Percentiles rank a stretch among this genome's conserved stretches.
phyloP scores from a whole-genome alignment of 2,329 filamentous ascomycete species.

The Beauveria varroae region DNA sequence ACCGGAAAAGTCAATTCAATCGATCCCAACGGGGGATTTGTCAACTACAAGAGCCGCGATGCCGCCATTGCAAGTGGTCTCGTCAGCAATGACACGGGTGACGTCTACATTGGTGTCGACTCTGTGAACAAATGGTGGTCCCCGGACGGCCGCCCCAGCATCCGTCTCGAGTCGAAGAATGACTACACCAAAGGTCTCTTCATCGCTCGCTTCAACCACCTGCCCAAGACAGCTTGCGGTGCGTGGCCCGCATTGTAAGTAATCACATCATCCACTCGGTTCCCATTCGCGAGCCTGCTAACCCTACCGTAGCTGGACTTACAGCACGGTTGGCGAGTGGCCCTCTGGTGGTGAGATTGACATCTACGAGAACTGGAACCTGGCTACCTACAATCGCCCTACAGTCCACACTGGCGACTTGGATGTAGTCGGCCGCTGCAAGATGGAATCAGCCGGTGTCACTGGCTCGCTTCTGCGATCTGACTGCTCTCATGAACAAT shows the following conservation, averaged over 20 bases:
- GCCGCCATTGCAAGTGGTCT: constrained; percentile 30
- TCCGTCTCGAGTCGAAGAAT: constrained; percentile 57
- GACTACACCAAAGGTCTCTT: constrained; percentile 60
- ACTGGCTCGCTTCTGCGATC: not conserved
- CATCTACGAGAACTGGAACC: constrained; percentile 60
- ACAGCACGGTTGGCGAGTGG: constrained; percentile 43
- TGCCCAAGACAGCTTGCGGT: constrained; percentile 59
- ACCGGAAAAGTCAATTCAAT: constrained; percentile 16
- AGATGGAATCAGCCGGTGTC: constrained; percentile 26
- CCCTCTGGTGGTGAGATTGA: constrained; percentile 58
- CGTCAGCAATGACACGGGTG: constrained; percentile 22
- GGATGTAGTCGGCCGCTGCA: constrained; percentile 26
- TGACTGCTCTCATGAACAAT: constrained; percentile 10
- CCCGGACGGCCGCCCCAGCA: constrained; percentile 40
- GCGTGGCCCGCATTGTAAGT: constrained; percentile 63
- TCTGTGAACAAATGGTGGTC: constrained; percentile 13
- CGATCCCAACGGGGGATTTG: constrained; percentile 60
- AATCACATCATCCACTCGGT: not conserved
- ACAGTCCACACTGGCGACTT: constrained; percentile 46
- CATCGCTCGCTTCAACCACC: constrained; percentile 61
- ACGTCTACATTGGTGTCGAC: constrained; percentile 35
- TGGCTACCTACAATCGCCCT: constrained; percentile 45
- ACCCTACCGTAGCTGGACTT: constrained; percentile 34
- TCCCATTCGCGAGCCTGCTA: not conserved
- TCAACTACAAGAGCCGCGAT: constrained; percentile 39